Evolutionary conservation across 2,329 filamentous ascomycete genomes (phyloP).

Genomic region (Kalaharituber pfeilii): DNA sequence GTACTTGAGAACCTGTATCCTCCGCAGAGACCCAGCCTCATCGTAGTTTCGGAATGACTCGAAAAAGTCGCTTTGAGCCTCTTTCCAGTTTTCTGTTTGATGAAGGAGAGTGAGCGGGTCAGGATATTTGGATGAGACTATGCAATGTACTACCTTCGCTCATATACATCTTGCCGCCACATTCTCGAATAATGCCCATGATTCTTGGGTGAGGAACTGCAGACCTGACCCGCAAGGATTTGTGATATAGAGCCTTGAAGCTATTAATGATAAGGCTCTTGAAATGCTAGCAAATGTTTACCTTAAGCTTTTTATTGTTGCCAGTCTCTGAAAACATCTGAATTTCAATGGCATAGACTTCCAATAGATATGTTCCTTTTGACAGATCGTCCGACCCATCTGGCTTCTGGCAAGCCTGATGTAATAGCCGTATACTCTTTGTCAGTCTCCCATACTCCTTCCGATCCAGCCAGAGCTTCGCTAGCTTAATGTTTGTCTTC

Average conservation of each 20-base stretch:
- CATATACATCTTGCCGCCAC: constrained; percentile 99
- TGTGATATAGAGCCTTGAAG: constrained; percentile 57
- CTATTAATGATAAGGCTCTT: constrained; percentile 11
- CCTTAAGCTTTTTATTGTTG: constrained; percentile 94
- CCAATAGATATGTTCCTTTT: constrained; percentile 90
- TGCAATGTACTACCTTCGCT: constrained; percentile 51
- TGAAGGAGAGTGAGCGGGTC: no score
- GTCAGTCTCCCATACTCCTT: constrained; percentile 69
- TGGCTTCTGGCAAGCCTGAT: constrained; percentile 69
- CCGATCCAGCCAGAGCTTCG: constrained; percentile 74
- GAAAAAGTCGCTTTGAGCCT: constrained; percentile 93
- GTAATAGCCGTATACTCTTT: constrained; percentile 73
- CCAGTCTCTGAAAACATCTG: constrained; percentile 95
- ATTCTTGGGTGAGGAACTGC: constrained; percentile 96
- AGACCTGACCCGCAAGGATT: constrained; percentile 80
- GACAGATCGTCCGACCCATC: constrained; percentile 81
- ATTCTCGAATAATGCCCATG: constrained; percentile 97
- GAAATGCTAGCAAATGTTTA: constrained; percentile 23
- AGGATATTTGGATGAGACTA: constrained; percentile 1
- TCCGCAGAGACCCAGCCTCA: constrained; percentile 85
- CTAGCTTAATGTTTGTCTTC: constrained; percentile 95
- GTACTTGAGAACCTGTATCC: constrained; percentile 95
- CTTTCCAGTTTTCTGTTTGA: constrained; percentile 82
- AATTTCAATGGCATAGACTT: constrained; percentile 93
- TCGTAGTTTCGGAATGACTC: constrained; percentile 98